Conservation (phyloP, 176 grass and related monocot genomes). For the Eleusine coracana region DNA sequence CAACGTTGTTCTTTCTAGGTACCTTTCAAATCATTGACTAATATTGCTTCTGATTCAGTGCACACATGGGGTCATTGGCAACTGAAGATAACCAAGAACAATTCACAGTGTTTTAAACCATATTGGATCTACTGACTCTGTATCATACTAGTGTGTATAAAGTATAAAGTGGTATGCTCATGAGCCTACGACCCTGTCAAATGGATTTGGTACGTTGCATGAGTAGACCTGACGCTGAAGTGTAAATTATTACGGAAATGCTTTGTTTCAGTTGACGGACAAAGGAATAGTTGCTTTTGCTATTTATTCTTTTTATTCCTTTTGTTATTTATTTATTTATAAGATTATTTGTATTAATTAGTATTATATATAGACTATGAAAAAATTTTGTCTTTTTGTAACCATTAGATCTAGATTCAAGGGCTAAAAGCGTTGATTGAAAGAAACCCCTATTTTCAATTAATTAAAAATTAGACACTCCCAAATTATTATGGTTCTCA, state of each 20-base stretch:
- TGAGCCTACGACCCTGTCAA: conserved; percentile 27
- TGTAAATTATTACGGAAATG: conserved; percentile 20
- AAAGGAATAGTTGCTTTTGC: no score
- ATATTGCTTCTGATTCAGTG: background rate
- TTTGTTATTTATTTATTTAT: no score
- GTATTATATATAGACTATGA: no score
- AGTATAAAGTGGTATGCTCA: no score
- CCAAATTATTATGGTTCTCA: conserved; percentile 19
- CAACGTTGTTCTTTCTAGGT: conserved; percentile 24
- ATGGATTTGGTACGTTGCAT: conserved; percentile 32
- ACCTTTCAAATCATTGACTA: conserved; percentile 36
- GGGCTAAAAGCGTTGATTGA: no score
- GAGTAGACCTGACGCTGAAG: conserved; percentile 26
- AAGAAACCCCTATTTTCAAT: no score
- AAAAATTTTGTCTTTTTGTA: no score
- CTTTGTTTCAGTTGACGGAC: no score
- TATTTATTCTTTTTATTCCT: no score
- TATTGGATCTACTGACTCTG: background rate
- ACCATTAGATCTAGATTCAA: no score
- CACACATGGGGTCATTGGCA: background rate
- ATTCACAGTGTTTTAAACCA: background rate
- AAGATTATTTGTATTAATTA: no score
- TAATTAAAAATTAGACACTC: no score
- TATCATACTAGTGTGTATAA: background rate
- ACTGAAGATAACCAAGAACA: background rate